Evolutionary conservation across 2,329 filamentous ascomycete genomes (phyloP).

Genomic region (Pleomassaria siparia): DNA sequence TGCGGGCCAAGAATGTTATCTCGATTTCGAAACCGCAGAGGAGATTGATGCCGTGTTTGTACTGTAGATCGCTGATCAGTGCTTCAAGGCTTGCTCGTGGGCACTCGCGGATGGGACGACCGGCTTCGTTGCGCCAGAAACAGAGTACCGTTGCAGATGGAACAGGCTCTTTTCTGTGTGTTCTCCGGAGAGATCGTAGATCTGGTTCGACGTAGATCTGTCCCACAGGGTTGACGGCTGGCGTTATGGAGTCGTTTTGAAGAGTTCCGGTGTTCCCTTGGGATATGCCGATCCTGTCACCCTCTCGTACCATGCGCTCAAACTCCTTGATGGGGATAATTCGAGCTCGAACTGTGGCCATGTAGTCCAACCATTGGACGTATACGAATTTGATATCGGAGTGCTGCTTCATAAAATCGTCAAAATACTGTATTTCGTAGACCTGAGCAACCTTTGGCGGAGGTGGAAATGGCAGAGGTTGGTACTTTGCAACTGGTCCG

Average conservation of each 20-base stretch:
- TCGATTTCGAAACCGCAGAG: constrained; percentile 81
- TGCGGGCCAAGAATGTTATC: constrained; percentile 66
- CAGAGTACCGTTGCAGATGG: constrained; percentile 67
- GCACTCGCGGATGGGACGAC: constrained; percentile 58
- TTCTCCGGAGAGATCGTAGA: constrained; percentile 59
- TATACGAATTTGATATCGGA: constrained; percentile 65
- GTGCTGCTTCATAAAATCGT: constrained; percentile 54
- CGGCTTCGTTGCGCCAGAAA: constrained; percentile 63
- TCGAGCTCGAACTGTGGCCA: constrained; percentile 66
- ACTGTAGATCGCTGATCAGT: constrained; percentile 55
- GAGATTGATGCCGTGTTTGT: constrained; percentile 58
- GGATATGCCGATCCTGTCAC: constrained; percentile 59
- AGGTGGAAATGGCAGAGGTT: constrained; percentile 28
- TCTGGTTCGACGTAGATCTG: constrained; percentile 70
- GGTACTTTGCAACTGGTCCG: constrained; percentile 19
- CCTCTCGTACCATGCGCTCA: constrained; percentile 36
- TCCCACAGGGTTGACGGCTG: constrained; percentile 60
- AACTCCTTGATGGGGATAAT: constrained; percentile 63
- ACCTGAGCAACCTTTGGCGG: constrained; percentile 31
- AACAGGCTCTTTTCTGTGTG: constrained; percentile 49
- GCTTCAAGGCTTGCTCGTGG: constrained; percentile 54
- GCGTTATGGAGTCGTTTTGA: constrained; percentile 64
- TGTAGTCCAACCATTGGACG: constrained; percentile 77
- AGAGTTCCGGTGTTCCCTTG: constrained; percentile 66
- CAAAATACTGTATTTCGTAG: constrained; percentile 44